phyloP scores from a whole-genome alignment of 2,329 filamentous ascomycete species.

The Cladosporium sp. region DNA sequence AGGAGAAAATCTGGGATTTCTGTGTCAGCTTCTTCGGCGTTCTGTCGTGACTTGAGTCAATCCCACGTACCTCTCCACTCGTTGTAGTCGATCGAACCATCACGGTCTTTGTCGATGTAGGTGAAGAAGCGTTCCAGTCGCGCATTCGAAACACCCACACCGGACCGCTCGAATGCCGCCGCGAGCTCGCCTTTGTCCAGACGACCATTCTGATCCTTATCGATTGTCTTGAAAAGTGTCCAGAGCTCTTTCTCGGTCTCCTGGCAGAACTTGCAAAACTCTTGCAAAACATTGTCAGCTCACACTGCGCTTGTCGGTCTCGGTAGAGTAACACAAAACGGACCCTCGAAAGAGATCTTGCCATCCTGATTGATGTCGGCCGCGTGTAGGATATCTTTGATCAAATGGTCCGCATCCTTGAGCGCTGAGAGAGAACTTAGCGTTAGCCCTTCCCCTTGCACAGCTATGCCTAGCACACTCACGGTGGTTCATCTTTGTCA shows the following conservation, averaged over 20 bases:
- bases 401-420: slow-evolving; percentile 84
- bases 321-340: slow-evolving; percentile 13
- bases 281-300: slow-evolving; percentile 40
- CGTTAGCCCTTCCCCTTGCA: slow-evolving; percentile 8
- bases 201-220: slow-evolving; percentile 76
- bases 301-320: not conserved
- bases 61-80: slow-evolving; percentile 75
- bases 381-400: slow-evolving; percentile 70
- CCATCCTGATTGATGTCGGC: slow-evolving; percentile 86
- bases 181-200: slow-evolving; percentile 81
- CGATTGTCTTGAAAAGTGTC: slow-evolving; percentile 77
- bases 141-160: slow-evolving; percentile 68
- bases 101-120: slow-evolving; percentile 82
- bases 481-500: slow-evolving; percentile 91
- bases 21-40: not conserved
- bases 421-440: slow-evolving; percentile 47
- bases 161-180: slow-evolving; percentile 68
- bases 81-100: slow-evolving; percentile 80
- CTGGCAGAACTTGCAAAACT: slow-evolving; percentile 85
- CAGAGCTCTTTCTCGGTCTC: slow-evolving; percentile 79
- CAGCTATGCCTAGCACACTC: slow-evolving; percentile 35
- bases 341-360: slow-evolving; percentile 83
- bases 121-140: slow-evolving; percentile 80
- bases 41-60: not conserved
- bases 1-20: slow-evolving; percentile 70